Evolutionary conservation across 768 basidiomycete species (phyloP), one percentile per base, ranked within the genome.

Genomic region (Suillus placidus): DNA sequence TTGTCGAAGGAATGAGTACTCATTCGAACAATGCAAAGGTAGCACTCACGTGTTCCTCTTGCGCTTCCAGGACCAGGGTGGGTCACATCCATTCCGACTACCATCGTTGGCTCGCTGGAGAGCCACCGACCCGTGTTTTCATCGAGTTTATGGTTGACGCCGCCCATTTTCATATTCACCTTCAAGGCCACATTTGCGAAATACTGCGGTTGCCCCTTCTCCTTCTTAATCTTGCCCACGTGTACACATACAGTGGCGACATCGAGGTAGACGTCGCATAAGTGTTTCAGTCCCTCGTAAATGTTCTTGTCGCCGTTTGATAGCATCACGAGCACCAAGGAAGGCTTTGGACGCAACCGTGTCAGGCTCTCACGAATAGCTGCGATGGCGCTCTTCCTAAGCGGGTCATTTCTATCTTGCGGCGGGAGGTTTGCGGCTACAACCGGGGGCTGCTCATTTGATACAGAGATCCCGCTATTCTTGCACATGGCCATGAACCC

Each of bases 41-140:
- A 18, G 34, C 49, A 45, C 77, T 64, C 64, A 77, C 76, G 82
- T 20, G 85, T 85, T 16, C 85, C 83, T 35, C 73, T 71, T 67
- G 87, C 82, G 64, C 89, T 91, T 2, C 89, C 88, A 6, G 87
- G 88, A 23, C 92, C 90, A 26, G 92, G 92, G 76, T 94, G 92
- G 2, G 91, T 93, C 30, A 92, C 90, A 60, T 86, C 85, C 79
- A 85, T 84, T 20, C 85, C 85, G 5, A 87, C 83, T 49, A 86
- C 65, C 83, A 86, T 86, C 20, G 85, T 86, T 43, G 82, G 76
- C 54, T 73, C 71, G 26, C 70, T 63, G 45, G 68, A 72, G 35
- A 86, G 72, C 82, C 80, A 84, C 45, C 20, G 68, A 37, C 74
- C 71, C 63, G 77, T 80, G n/a, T 67, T 70, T 40, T 70, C 68